Evolutionary conservation across 306 rosid species (phyloP).

Genomic region (Lathyrus oleraceus): DNA sequence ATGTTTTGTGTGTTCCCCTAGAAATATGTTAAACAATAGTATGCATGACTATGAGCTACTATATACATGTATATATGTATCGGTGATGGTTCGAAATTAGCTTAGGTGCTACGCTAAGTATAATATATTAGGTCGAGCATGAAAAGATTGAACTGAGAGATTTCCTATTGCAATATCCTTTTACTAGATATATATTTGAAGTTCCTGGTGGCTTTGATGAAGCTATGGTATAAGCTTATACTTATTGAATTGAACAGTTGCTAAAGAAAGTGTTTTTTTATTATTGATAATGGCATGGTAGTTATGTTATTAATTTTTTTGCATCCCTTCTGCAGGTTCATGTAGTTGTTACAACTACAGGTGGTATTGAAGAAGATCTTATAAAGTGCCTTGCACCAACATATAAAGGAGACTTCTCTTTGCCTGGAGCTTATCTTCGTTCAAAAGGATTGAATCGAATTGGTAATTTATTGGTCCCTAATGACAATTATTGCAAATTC

Average conservation of each 20-base stretch:
- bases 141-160: not conserved
- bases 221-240: not conserved
- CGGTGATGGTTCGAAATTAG: not conserved
- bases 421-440: conserved; percentile 71
- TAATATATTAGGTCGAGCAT: not conserved
- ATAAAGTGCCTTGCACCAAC: conserved; percentile 95
- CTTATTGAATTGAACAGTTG: not conserved
- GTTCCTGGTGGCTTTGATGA: conserved; percentile 1
- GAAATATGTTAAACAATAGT: not conserved
- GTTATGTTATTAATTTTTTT: not conserved
- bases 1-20: not conserved
- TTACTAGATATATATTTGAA: not conserved
- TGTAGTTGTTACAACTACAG: conserved; percentile 88
- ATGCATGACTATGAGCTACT: no score
- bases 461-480: conserved; percentile 92
- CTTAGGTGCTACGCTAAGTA: not conserved
- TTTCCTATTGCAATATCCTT: not conserved
- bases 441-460: conserved; percentile 91
- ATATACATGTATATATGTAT: not conserved
- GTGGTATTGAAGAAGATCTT: conserved; percentile 94
- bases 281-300: not conserved
- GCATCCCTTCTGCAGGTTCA: conserved; percentile 56
- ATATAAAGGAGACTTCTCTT: conserved; percentile 72
- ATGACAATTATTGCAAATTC: conserved; percentile 84
- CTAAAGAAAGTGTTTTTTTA: not conserved